Evolutionary conservation across 177 flowering plant genomes (phyloP).

Genomic region (Viscum album): DNA sequence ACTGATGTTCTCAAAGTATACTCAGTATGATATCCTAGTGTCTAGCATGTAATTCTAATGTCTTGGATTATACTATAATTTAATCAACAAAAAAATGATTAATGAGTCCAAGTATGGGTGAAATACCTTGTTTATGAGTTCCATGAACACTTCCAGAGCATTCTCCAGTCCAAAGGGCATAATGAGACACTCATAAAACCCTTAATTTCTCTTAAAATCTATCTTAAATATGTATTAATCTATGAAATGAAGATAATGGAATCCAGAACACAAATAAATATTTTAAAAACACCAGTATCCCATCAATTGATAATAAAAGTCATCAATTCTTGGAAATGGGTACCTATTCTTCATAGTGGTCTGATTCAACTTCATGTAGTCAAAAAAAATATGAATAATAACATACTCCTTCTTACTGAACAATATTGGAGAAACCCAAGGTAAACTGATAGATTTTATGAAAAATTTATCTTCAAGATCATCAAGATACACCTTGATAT

Average conservation of each 20-base stretch:
- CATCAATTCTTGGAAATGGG: too few relatives aligned
- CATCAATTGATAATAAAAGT: neutral
- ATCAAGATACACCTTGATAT: neutral
- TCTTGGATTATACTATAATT: too few relatives aligned
- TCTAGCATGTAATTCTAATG: too few relatives aligned
- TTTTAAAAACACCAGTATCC: neutral
- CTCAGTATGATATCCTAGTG: too few relatives aligned
- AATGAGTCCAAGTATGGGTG: too few relatives aligned
- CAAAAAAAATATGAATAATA: neutral
- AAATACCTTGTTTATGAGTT: too few relatives aligned
- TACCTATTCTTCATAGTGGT: too few relatives aligned
- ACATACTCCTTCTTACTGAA: neutral
- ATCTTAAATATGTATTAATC: neutral
- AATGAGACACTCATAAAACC: neutral
- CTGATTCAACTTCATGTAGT: neutral
- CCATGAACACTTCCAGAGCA: too few relatives aligned
- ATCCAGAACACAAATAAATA: neutral
- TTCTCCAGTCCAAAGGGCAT: too few relatives aligned
- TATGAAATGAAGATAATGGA: neutral
- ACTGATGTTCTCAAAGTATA: too few relatives aligned
- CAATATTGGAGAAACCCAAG: neutral
- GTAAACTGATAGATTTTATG: neutral
- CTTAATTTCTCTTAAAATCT: neutral
- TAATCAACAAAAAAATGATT: neutral
- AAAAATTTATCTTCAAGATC: neutral